phyloP scores from a whole-genome alignment of 805 yeast species.

The Metschnikowia borealis region DNA sequence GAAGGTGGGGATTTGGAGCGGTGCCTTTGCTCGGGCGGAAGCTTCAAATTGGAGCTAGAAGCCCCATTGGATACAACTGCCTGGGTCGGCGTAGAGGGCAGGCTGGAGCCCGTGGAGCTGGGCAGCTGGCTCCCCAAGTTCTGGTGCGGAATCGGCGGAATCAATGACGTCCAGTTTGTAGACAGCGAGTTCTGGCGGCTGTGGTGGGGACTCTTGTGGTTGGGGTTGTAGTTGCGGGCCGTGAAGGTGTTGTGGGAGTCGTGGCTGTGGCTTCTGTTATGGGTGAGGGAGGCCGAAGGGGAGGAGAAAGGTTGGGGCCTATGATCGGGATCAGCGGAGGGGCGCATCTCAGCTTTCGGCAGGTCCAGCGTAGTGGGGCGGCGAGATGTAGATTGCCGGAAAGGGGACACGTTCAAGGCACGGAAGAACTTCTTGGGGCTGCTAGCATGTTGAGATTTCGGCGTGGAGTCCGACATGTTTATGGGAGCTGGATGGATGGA shows the following conservation, averaged over 20 bases:
- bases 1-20: constrained; percentile 2
- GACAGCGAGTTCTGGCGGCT: constrained; percentile 7
- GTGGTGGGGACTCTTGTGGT: constrained; percentile 3
- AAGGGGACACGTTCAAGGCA: constrained; percentile 16
- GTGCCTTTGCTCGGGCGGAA: not conserved
- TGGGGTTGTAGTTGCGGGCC: not conserved
- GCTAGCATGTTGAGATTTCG: constrained; percentile 3
- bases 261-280: constrained; percentile 16
- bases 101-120: not conserved
- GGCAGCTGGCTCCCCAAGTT: not conserved
- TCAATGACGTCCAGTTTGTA: constrained; percentile 29
- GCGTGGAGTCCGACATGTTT: constrained; percentile 3
- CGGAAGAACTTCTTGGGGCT: constrained; percentile 19
- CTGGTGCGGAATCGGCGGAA: constrained; percentile 29
- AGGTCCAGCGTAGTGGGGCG: not conserved
- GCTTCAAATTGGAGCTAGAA: not conserved
- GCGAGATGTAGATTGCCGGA: constrained; percentile 8
- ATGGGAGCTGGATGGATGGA: not conserved
- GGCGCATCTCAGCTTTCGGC: not conserved
- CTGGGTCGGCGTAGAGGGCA: constrained; percentile 1
- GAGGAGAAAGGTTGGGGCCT: constrained; percentile 1
- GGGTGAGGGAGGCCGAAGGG: constrained; percentile 6
- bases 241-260: constrained; percentile 5
- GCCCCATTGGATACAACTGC: not conserved
- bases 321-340: not conserved